Evolutionary conservation across 768 basidiomycete species (phyloP), one percentile per base, ranked within the genome.

Genomic region (Naganishia vishniacii): DNA sequence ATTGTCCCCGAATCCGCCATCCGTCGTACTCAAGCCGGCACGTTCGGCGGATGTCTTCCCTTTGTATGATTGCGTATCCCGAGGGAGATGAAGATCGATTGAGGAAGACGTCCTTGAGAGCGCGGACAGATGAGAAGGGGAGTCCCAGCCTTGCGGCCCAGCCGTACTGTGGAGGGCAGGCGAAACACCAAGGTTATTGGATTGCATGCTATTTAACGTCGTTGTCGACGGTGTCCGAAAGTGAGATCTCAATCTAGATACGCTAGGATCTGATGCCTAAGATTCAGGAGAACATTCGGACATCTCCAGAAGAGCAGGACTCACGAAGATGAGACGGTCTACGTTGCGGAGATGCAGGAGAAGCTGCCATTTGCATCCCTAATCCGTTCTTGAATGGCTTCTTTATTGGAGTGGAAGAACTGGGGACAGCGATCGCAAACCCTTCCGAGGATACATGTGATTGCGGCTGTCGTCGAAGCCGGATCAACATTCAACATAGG

Each of bases 201-300:
- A n/a, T n/a, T 56, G 20, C 9, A 23, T 40, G 23, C 53, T 56
- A 16, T 56, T 26, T 25, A 56, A 1, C n/a, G 53, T 56, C n/a
- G 28, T 75, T 59, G 6, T 34, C 32, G 53, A 56, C 5, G 48
- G 44, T 20, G 48, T 63, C 20, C 75, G 73, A 28, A 69, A 66
- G 60, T 76, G 75, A 15, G 77, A 77, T 37, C 77, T 66, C n/a
- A 78, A 64, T 4, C 77, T 68, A 16, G 77, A 78, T 16, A 78
- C 69, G 23, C 72, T 68, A 11, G 71, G 69, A 53, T 70, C 68
- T 70, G 49, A 6, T 67, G 70, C 18, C 67, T 58, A 31, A 20
- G 28, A 6, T 16, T 48, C 29, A 62, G 25, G 15, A 26, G 34
- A 12, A 9, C n/a, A 2, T 18, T 20, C 23, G n/a, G 26, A 23